phyloP scores from a whole-genome alignment of 129 eudicot genomes.

The Arctium lappa region DNA sequence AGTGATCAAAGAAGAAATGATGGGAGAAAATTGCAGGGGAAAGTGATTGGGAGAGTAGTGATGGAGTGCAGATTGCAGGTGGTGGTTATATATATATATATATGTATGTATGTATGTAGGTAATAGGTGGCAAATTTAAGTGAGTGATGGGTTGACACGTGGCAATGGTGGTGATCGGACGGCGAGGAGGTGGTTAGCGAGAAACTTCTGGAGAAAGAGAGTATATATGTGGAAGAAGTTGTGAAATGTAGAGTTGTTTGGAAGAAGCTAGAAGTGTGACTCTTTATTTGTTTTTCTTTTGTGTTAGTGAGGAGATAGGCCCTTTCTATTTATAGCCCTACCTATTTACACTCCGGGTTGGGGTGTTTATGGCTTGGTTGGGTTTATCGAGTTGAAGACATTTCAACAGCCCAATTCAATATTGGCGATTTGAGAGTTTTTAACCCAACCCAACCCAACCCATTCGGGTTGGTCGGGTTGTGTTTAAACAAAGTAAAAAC shows the following conservation, averaged over 20 bases:
- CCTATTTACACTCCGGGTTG: too few species aligned
- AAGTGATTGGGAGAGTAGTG: too few species aligned
- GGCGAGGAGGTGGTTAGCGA: background rate
- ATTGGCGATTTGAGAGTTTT: too few species aligned
- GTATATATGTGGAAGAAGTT: background rate
- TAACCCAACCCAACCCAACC: too few species aligned
- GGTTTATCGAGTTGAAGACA: too few species aligned
- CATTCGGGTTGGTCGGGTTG: too few species aligned
- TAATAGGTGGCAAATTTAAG: background rate
- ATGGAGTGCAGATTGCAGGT: background rate
- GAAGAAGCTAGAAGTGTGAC: constrained; percentile 20
- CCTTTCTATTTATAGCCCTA: background rate
- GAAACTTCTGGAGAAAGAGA: constrained; percentile 13
- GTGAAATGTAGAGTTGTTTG: constrained; percentile 9
- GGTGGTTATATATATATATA: background rate
- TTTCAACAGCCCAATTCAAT: too few species aligned
- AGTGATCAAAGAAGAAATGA: background rate
- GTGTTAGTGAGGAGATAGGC: background rate
- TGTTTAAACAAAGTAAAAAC: too few species aligned
- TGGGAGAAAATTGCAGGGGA: background rate
- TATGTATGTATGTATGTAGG: background rate
- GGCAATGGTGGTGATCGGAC: constrained; percentile 22
- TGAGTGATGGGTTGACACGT: constrained; percentile 10
- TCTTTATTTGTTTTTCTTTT: background rate
- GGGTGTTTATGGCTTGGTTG: too few species aligned